Evolutionary conservation across 2,329 filamentous ascomycete genomes (phyloP).

Genomic region (Stagonosporopsis rhizophila): DNA sequence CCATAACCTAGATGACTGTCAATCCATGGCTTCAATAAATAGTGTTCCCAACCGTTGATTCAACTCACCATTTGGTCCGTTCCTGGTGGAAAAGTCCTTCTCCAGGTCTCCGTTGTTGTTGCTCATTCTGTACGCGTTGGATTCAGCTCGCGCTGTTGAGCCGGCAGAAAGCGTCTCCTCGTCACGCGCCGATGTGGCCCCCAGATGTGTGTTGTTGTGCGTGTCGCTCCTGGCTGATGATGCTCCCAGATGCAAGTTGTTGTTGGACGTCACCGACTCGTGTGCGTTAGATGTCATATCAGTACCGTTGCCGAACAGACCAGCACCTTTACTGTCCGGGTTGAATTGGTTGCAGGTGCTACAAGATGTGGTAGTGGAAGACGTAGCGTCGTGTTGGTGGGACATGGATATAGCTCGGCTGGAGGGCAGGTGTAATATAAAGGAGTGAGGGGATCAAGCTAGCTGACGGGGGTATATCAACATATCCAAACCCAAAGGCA

Average conservation of each 20-base stretch:
- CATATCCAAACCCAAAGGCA: conserved; percentile 24
- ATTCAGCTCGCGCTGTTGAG: conserved; percentile 33
- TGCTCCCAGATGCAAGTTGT: conserved; percentile 24
- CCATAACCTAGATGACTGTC: conserved; percentile 18
- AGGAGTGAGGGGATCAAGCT: conserved; percentile 14
- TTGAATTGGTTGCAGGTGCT: conserved; percentile 6
- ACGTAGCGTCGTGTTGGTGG: conserved; percentile 18
- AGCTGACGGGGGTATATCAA: conserved; percentile 17
- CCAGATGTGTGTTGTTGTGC: conserved; percentile 31
- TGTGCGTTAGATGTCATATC: conserved; percentile 25
- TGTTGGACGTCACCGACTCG: conserved; percentile 18
- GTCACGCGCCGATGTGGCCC: conserved; percentile 29
- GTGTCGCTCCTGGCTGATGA: conserved; percentile 18
- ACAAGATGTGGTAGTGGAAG: conserved; percentile 7
- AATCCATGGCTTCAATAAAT: too few relatives aligned
- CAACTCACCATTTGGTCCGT: conserved; percentile 29
- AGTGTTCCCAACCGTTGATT: too few relatives aligned
- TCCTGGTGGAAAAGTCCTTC: conserved; percentile 53
- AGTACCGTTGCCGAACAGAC: conserved; percentile 19
- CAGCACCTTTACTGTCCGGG: conserved; percentile 9
- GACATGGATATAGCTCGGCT: conserved; percentile 17
- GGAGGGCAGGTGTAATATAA: conserved; percentile 17
- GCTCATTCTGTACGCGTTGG: conserved; percentile 27
- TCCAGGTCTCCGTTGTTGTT: conserved; percentile 42
- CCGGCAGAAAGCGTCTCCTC: conserved; percentile 35